These are phyloP conservation scores for Sordaria brevicollis DNA, from an alignment of 495 filamentous ascomycete species.

Conservation along the genomic window DNA sequence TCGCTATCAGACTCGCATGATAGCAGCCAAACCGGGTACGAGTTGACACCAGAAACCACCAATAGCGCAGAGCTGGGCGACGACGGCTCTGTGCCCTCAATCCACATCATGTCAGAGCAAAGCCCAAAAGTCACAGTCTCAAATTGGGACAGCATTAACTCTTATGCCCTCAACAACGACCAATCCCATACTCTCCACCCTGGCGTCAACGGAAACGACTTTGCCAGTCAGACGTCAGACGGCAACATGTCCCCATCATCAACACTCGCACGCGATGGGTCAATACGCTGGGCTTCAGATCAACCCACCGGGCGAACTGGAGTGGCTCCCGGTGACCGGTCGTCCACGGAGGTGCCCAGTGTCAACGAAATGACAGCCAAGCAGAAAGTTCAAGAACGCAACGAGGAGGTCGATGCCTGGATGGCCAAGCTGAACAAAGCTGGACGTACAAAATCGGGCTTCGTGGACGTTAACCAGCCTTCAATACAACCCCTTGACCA, in stretches of 20 bases:
- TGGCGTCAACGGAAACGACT: slow-evolving; percentile 1
- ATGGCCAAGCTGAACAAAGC: slow-evolving; percentile 13
- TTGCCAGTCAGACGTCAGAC: slow-evolving; percentile 1
- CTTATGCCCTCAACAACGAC: slow-evolving; percentile 18
- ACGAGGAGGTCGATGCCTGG: slow-evolving; percentile 33
- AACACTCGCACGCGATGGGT: slow-evolving; percentile 19
- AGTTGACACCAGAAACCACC: slow-evolving; percentile 39
- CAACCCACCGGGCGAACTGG: slow-evolving; percentile 27
- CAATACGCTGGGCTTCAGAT: slow-evolving; percentile 29
- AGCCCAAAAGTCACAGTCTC: slow-evolving; percentile 42
- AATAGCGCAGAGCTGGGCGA: slow-evolving; percentile 38
- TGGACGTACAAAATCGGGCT: not conserved
- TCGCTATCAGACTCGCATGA: slow-evolving; percentile 18
- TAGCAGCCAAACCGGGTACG: slow-evolving; percentile 18
- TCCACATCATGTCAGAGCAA: slow-evolving; percentile 26
- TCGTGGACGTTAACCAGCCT: not conserved
- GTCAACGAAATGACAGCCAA: slow-evolving; percentile 27
- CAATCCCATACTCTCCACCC: not conserved
- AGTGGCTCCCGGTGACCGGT: slow-evolving; percentile 31
- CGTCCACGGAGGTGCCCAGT: slow-evolving; percentile 27
- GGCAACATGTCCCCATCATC: not conserved
- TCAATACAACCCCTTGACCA: slow-evolving; percentile 1
- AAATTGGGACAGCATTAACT: slow-evolving; percentile 28
- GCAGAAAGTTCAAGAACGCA: slow-evolving; percentile 26
- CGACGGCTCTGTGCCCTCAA: slow-evolving; percentile 28